A percentile compares a stretch with the other conserved stretches of the same genome.
Evolutionary conservation across 805 yeast species (phyloP).

Genomic region (Huiozyma sinensis): DNA sequence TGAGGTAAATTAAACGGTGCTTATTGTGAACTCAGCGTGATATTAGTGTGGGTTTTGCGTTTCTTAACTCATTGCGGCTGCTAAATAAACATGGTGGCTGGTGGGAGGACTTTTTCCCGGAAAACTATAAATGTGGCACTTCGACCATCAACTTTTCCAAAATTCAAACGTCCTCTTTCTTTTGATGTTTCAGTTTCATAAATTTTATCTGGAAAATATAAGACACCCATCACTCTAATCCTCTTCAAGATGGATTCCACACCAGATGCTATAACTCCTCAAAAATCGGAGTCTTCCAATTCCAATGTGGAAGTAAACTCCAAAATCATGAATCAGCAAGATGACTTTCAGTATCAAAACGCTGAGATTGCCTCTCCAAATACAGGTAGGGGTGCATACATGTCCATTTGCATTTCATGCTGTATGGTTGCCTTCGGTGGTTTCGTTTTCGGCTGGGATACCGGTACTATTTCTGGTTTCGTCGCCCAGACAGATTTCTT

Average conservation of each 20-base stretch:
- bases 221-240: too few relatives aligned
- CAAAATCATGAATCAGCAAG: constrained; percentile 10
- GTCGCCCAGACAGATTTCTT: constrained; percentile 52
- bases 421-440: constrained; percentile 25
- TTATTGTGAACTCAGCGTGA: too few relatives aligned
- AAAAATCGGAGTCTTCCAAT: constrained; percentile 9
- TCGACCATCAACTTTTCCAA: too few relatives aligned
- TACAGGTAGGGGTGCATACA: constrained; percentile 23
- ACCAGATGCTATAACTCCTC: constrained; percentile 11
- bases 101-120: too few relatives aligned
- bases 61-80: too few relatives aligned
- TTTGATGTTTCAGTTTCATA: too few relatives aligned
- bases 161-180: too few relatives aligned
- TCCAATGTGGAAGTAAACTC: constrained; percentile 5
- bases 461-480: constrained; percentile 68
- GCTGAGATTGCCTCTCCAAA: neutral
- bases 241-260: constrained; percentile 8
- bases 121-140: too few relatives aligned
- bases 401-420: constrained; percentile 27
- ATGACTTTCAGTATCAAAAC: neutral
- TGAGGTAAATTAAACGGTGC: too few relatives aligned
- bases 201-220: too few relatives aligned
- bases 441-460: constrained; percentile 57
- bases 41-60: too few relatives aligned
- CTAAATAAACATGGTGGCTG: too few relatives aligned